Evolutionary conservation across 2,329 filamentous ascomycete genomes (phyloP).

Genomic region (Mycosphaerella sp.): DNA sequence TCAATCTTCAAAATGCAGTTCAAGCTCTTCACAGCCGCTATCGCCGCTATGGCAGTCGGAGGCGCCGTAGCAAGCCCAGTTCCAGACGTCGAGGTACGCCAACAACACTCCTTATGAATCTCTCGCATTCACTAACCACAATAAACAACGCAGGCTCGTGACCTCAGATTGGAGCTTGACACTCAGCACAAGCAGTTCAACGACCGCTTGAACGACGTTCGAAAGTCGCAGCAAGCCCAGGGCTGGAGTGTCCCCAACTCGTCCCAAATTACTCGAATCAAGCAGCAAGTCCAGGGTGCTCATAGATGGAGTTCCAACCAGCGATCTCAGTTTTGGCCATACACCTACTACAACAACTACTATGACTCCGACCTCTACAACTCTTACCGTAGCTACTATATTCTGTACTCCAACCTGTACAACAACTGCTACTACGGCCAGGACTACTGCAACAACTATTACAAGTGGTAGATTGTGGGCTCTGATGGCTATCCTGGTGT

Average conservation of each 20-base stretch:
- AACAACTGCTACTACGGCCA: not conserved
- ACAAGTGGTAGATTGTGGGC: not conserved
- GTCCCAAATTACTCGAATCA: not conserved
- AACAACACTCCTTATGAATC: not conserved
- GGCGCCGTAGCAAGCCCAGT: conserved; percentile 4
- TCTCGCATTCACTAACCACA: not conserved
- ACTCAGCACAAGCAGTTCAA: not conserved
- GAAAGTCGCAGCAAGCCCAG: not conserved
- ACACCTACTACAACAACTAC: not conserved
- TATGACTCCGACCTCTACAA: not conserved
- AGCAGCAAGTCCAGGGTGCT: not conserved
- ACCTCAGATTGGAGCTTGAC: not conserved
- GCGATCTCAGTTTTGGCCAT: not conserved
- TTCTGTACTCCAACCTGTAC: not conserved
- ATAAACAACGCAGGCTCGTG: not conserved
- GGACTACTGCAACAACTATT: not conserved
- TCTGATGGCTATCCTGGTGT: not conserved
- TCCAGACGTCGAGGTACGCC: not conserved
- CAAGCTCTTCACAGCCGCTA: conserved; percentile 6
- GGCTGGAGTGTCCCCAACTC: not conserved
- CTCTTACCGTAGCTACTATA: not conserved
- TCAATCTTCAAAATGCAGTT: conserved; percentile 9
- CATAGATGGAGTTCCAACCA: not conserved
- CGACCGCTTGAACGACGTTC: not conserved
- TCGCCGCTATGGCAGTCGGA: conserved; percentile 9